Base-by-base conservation (phyloP, 306 rosid genomes). In the Spatholobus suberectus region DNA sequence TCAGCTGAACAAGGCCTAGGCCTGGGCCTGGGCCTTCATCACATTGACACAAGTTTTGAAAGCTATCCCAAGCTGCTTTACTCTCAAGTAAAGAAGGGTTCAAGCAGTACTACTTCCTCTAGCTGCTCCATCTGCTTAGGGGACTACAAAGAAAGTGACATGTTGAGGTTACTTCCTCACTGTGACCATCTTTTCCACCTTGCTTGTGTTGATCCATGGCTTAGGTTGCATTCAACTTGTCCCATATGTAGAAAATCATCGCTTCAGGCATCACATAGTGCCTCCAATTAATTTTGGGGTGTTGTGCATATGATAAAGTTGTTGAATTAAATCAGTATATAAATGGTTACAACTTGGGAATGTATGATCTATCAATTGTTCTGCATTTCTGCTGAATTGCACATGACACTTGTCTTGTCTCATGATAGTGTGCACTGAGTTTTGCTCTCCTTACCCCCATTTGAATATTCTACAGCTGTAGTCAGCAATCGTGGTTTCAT, bases 111-210 rank as follows among this genome's bases (percentile, higher is more conserved):
- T 24, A 1, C 9, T 12, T 46, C 77, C 17, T 62, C 82, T 6
- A 68, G 78, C 8, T 90, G 93, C 29, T 81, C 91, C 23, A 90
- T 90, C 4, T 90, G 93, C 82, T 85, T 89, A 49, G 88, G 81
- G 13, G 92, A 89, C 40, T 89, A 87, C 13, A 85, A 83, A 54
- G 91, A 90, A 27, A 82, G 34, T 21, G 93, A 90, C 23, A 37
- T 17, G 46, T 68, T 90, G 66, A 81, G 88, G 57, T 14, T 87
- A 51, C 89, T 87, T 62, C 88, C 89, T 26, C 75, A 67, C 49
- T 90, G 93, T 75, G 70, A 61, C 34, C 90, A 90, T 76, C 7
- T 81, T 23, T 89, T 68, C 68, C 92, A 89, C 65, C 79, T 47
- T 17, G 34, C 15, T 20, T 89, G 90, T 54, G 81, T 89, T 73